Evolutionary conservation across 2,329 filamentous ascomycete species (phyloP).

Genomic region (Akanthomyces dipterigenus): DNA sequence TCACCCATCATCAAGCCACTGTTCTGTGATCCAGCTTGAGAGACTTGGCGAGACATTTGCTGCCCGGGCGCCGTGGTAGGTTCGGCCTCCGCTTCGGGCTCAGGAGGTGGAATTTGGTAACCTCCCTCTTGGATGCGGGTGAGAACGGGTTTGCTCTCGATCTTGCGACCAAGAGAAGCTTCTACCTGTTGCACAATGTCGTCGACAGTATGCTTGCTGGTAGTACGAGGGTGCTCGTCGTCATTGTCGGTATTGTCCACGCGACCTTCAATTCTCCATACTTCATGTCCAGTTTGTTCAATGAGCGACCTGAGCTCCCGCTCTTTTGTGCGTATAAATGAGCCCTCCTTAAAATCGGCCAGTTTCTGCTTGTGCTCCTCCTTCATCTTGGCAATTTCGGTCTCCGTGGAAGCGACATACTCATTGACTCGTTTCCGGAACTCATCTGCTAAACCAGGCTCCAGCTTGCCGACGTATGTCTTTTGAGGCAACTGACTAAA

Average conservation of each 20-base stretch:
- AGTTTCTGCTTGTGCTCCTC: slow-evolving; percentile 69
- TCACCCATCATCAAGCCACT: slow-evolving; percentile 47
- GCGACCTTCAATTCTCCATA: slow-evolving; percentile 57
- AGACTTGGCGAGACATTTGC: slow-evolving; percentile 45
- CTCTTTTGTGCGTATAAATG: slow-evolving; percentile 66
- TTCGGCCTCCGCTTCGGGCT: slow-evolving; percentile 29
- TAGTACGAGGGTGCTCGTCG: slow-evolving; percentile 29
- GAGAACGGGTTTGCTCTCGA: slow-evolving; percentile 57
- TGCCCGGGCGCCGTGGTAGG: slow-evolving; percentile 17
- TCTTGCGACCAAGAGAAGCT: slow-evolving; percentile 58
- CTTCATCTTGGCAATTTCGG: slow-evolving; percentile 81
- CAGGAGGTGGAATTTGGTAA: slow-evolving; percentile 54
- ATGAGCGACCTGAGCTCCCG: slow-evolving; percentile 63
- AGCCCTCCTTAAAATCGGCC: slow-evolving; percentile 64
- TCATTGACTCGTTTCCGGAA: slow-evolving; percentile 73
- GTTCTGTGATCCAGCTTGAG: slow-evolving; percentile 48
- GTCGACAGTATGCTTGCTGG: slow-evolving; percentile 53
- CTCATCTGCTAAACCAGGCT: slow-evolving; percentile 70
- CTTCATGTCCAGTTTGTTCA: slow-evolving; percentile 52
- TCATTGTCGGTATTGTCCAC: slow-evolving; percentile 45
- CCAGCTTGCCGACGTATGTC: slow-evolving; percentile 57
- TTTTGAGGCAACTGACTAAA: slow-evolving; percentile 42
- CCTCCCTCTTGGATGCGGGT: slow-evolving; percentile 74
- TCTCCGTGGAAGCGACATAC: slow-evolving; percentile 64
- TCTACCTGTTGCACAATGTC: slow-evolving; percentile 73